Percentiles rank a stretch among this genome's conserved stretches.
Evolutionary conservation across 2,329 filamentous ascomycete species (phyloP).

Genomic region (Didymella sp.): DNA sequence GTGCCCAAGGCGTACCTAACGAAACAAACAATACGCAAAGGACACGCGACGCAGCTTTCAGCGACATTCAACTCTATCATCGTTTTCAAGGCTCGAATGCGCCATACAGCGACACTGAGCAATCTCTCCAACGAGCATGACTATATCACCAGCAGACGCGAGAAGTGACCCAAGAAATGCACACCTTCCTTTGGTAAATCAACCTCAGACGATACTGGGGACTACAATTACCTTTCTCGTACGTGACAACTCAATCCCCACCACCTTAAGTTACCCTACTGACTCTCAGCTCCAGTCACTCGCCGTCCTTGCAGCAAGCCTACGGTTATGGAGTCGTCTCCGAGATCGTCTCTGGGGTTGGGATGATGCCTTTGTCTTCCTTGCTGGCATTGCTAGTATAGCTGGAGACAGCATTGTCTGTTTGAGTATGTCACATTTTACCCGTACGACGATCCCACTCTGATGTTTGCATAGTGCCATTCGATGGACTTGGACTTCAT

Average conservation of each 20-base stretch:
- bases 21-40: neutral
- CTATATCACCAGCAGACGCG: conserved; percentile 19
- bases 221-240: conserved; percentile 41
- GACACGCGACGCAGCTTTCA: neutral
- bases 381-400: conserved; percentile 34
- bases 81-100: neutral
- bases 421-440: conserved; percentile 33
- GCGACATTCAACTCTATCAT: neutral
- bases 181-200: conserved; percentile 39
- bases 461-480: conserved; percentile 34
- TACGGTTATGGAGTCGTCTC: conserved; percentile 43
- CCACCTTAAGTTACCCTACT: neutral
- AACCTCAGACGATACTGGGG: conserved; percentile 39
- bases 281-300: conserved; percentile 27
- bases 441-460: neutral
- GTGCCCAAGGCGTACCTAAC: neutral
- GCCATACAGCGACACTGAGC: neutral
- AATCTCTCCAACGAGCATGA: conserved; percentile 11
- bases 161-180: conserved; percentile 36
- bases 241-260: conserved; percentile 12
- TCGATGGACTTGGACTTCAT: conserved; percentile 44
- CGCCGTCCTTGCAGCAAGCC: conserved; percentile 34
- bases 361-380: conserved; percentile 46
- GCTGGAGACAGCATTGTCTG: conserved; percentile 41
- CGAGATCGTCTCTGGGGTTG: conserved; percentile 43